Evolutionary conservation across 345 rosid species (phyloP).

Genomic region (Dipteronia sinensis): DNA sequence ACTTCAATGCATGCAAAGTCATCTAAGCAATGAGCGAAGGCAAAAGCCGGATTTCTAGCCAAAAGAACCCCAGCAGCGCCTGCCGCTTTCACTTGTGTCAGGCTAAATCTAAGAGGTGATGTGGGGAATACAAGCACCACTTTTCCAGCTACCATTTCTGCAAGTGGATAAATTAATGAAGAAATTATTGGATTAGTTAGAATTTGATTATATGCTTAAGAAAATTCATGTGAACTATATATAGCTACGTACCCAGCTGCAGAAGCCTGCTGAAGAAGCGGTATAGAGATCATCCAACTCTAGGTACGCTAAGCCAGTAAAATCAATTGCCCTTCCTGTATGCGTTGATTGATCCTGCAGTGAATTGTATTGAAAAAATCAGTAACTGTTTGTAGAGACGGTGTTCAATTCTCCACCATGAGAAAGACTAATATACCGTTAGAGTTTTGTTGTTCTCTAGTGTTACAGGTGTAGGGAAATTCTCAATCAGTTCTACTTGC

Average conservation of each 20-base stretch:
- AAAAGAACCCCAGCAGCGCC: conserved; percentile 43
- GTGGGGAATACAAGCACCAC: conserved; percentile 40
- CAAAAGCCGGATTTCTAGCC: conserved; percentile 35
- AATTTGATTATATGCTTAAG: background rate
- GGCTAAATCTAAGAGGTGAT: background rate
- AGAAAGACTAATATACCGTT: conserved; percentile 24
- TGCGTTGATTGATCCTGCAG: conserved; percentile 35
- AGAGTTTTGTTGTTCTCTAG: conserved; percentile 37
- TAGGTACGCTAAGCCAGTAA: conserved; percentile 37
- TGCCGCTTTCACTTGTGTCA: conserved; percentile 23
- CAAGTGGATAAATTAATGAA: conserved; percentile 4
- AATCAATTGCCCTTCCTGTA: conserved; percentile 30
- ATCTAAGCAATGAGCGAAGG: conserved; percentile 27
- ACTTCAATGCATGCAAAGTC: conserved; percentile 40
- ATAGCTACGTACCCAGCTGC: conserved; percentile 3
- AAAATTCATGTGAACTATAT: background rate
- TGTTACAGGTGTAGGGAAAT: conserved; percentile 36
- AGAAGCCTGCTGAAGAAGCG: no score
- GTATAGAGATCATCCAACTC: conserved; percentile 23
- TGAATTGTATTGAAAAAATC: background rate
- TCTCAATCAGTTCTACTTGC: conserved; percentile 57
- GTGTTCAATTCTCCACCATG: background rate
- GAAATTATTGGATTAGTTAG: background rate
- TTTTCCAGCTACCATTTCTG: conserved; percentile 38
- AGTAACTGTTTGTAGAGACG: no score